Evolutionary conservation across 306 rosid genomes (phyloP).

Genomic region (Senna siamea): DNA sequence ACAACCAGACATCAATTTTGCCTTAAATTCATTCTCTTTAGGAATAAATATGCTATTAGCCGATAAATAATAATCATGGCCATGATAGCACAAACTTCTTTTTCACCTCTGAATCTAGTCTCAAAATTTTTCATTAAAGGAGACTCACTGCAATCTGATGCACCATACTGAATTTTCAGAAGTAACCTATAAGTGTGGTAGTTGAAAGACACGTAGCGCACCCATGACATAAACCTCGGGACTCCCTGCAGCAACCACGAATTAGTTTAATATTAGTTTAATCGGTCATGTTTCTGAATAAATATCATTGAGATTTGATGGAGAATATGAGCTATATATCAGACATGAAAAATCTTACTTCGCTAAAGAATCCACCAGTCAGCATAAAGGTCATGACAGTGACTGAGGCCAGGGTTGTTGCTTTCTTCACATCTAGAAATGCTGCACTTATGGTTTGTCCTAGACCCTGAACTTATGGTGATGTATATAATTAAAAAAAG

Average conservation of each 20-base stretch:
- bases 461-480: slow-evolving; percentile 11
- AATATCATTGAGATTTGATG: too few species aligned
- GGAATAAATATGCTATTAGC: slow-evolving; percentile 12
- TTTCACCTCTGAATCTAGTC: background rate
- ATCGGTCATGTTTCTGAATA: too few species aligned
- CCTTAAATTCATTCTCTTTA: slow-evolving; percentile 17
- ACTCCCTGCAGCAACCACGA: slow-evolving; percentile 28
- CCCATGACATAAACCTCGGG: slow-evolving; percentile 31
- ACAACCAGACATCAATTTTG: too few species aligned
- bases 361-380: slow-evolving; percentile 25
- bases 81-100: slow-evolving; percentile 25
- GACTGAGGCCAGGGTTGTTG: slow-evolving; percentile 18
- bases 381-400: slow-evolving; percentile 25
- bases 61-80: slow-evolving; percentile 24
- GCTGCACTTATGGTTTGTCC: slow-evolving; percentile 24
- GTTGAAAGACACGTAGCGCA: slow-evolving; percentile 32
- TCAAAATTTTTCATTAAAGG: background rate
- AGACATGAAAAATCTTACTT: background rate
- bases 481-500: too few species aligned
- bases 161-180: slow-evolving; percentile 25
- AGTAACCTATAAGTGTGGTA: slow-evolving; percentile 30
- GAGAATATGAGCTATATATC: too few species aligned
- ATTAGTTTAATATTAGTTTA: background rate
- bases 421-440: slow-evolving; percentile 23
- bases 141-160: slow-evolving; percentile 1